These are phyloP conservation scores for Sporothrix euskadiensis DNA, from an alignment of 2,329 filamentous ascomycete genomes.

Conservation along the genomic window DNA sequence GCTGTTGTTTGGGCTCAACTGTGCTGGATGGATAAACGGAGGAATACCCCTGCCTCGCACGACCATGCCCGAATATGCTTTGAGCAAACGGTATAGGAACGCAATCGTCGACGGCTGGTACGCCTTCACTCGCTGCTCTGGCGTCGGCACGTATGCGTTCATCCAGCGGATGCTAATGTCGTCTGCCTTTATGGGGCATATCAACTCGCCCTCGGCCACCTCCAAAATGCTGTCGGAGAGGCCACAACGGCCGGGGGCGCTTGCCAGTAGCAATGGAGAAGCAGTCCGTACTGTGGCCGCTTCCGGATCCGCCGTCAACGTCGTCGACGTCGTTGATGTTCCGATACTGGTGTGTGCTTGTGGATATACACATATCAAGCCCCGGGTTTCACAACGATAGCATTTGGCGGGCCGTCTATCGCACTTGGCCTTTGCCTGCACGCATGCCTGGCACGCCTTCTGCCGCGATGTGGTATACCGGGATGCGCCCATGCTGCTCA, in stretches of 20 bases:
- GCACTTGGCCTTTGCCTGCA: constrained; percentile 45
- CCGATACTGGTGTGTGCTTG: background rate
- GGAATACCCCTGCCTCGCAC: constrained; percentile 43
- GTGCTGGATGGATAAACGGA: constrained; percentile 49
- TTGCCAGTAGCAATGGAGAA: too few relatives aligned
- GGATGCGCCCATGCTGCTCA: constrained; percentile 33
- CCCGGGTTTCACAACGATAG: constrained; percentile 37
- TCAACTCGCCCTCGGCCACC: constrained; percentile 38
- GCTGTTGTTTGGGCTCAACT: constrained; percentile 37
- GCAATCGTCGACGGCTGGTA: constrained; percentile 43
- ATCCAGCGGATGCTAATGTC: constrained; percentile 53
- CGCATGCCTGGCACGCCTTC: constrained; percentile 45
- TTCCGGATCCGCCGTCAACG: background rate
- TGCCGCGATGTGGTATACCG: constrained; percentile 44
- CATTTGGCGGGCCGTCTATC: constrained; percentile 41
- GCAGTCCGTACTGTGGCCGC: too few relatives aligned
- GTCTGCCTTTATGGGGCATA: constrained; percentile 50
- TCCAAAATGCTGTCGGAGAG: background rate
- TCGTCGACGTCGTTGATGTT: background rate
- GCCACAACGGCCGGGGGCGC: constrained; percentile 32
- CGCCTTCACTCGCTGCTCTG: constrained; percentile 46
- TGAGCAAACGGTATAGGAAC: constrained; percentile 47
- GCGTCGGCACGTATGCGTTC: constrained; percentile 48
- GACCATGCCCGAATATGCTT: constrained; percentile 45
- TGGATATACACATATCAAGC: background rate